Conservation (phyloP, 345 rosid species). For the Toxicodendron radicans region DNA sequence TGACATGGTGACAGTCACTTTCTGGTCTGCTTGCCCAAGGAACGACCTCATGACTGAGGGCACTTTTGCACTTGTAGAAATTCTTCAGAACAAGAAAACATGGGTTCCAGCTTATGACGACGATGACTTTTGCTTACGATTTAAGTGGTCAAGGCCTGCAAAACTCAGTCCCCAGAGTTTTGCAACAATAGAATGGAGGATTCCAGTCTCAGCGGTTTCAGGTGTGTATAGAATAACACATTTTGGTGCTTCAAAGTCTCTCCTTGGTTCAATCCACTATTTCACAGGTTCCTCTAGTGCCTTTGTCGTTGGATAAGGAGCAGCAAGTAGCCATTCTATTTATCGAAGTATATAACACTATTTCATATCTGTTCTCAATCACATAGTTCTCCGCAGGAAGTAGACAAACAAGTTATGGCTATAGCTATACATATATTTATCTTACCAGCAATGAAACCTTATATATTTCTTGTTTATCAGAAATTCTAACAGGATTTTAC, state of each 20-base stretch:
- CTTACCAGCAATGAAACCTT: background rate
- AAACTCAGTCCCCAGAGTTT: constrained; percentile 63
- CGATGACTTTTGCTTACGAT: constrained; percentile 78
- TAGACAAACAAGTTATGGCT: background rate
- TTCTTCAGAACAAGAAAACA: constrained; percentile 45
- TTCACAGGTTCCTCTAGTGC: constrained; percentile 84
- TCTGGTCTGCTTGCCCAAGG: constrained; percentile 92
- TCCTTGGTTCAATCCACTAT: constrained; percentile 59
- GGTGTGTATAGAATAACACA: constrained; percentile 82
- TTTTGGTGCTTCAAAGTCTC: constrained; percentile 79
- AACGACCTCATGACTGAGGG: constrained; percentile 92
- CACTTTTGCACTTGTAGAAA: constrained; percentile 79
- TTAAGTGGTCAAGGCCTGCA: constrained; percentile 79
- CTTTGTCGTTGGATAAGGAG: constrained; percentile 55
- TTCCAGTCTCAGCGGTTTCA: constrained; percentile 50
- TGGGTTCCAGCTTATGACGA: constrained; percentile 85
- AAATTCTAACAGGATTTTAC: background rate
- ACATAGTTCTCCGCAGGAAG: background rate
- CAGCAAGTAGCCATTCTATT: no score
- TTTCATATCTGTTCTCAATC: background rate
- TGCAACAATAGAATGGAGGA: constrained; percentile 73
- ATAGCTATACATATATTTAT: background rate
- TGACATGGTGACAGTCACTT: constrained; percentile 53
- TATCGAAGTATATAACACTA: no score
- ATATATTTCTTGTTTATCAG: background rate